Conservation (phyloP, 345 rosid species). For the Populus deltoides region DNA sequence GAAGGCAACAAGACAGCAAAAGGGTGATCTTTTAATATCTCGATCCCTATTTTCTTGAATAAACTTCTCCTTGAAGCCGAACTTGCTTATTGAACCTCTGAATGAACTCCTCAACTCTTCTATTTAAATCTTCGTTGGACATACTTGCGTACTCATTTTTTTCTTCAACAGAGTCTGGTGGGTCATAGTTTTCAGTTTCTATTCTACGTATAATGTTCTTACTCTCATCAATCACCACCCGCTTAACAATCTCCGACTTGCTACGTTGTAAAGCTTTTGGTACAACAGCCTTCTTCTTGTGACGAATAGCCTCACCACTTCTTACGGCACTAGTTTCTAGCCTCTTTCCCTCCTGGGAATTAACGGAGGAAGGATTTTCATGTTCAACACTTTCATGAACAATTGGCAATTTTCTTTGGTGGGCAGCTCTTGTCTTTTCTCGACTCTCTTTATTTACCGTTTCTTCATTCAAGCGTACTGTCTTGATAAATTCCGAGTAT, state of each 20-base stretch:
- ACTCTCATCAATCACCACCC: constrained; percentile 27
- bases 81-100: constrained; percentile 54
- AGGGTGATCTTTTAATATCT: background rate
- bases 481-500: constrained; percentile 5
- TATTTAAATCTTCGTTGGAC: constrained; percentile 73
- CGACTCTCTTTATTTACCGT: background rate
- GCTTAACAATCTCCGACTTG: constrained; percentile 39
- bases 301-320: constrained; percentile 4
- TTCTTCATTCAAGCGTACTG: constrained; percentile 6
- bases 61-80: constrained; percentile 39
- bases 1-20: background rate
- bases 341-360: constrained; percentile 11
- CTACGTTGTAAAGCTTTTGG: constrained; percentile 28
- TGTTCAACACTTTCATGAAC: constrained; percentile 15
- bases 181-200: background rate
- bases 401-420: background rate
- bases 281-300: background rate
- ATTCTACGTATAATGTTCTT: constrained; percentile 26
- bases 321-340: background rate
- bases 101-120: constrained; percentile 74
- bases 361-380: background rate
- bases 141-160: constrained; percentile 53
- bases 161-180: constrained; percentile 16
- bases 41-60: background rate
- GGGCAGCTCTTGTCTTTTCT: background rate